Evolutionary conservation across 768 basidiomycete species (phyloP).

Genomic region (Filobasidium floriforme): DNA sequence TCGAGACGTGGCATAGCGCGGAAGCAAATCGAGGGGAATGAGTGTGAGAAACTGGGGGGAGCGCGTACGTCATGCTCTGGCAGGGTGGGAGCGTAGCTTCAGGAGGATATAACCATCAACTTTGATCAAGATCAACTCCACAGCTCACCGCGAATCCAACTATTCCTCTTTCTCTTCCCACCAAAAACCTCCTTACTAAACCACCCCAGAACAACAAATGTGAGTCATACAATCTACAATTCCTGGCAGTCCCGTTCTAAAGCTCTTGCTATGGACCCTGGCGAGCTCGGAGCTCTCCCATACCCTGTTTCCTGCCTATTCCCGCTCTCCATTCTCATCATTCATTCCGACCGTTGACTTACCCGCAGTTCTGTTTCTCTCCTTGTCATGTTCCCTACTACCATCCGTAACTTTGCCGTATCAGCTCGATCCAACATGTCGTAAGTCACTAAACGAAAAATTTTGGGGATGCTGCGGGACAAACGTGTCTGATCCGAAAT

Average conservation of each 20-base stretch:
- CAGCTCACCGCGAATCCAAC: not conserved
- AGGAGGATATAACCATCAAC: no score
- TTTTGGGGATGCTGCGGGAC: not conserved
- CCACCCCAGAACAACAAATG: no score
- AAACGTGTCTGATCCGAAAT: not conserved
- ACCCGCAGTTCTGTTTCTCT: slow-evolving; percentile 1
- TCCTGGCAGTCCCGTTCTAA: not conserved
- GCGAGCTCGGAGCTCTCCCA: not conserved
- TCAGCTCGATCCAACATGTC: slow-evolving; percentile 14
- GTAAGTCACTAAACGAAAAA: slow-evolving; percentile 1
- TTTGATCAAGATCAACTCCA: no score
- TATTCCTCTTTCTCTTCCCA: not conserved
- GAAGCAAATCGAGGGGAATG: no score
- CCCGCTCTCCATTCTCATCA: not conserved
- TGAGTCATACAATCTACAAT: no score
- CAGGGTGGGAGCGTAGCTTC: no score
- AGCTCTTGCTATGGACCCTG: not conserved
- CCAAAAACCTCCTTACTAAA: not conserved
- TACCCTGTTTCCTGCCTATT: not conserved
- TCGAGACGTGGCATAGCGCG: no score
- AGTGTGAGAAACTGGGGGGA: no score
- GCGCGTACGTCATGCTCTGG: no score
- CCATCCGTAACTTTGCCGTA: slow-evolving; percentile 7
- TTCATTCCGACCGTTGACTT: not conserved
- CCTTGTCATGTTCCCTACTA: not conserved